Conservation (phyloP, 2,329 filamentous ascomycete genomes). For the Colletotrichum costaricense region DNA sequence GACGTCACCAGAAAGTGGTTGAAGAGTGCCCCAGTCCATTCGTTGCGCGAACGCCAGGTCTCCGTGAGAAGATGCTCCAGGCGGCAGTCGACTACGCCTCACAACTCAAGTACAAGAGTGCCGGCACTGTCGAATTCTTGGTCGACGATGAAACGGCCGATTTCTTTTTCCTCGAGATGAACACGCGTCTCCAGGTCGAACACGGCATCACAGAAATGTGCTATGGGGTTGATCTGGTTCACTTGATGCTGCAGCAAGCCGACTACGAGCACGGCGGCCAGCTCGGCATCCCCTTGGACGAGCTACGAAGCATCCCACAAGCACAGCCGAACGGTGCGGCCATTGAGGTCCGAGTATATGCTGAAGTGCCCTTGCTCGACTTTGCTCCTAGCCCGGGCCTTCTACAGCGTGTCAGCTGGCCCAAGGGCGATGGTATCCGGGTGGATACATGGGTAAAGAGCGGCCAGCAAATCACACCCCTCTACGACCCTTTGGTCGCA, state of each 20-base stretch:
- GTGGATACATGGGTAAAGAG: slow-evolving; percentile 74
- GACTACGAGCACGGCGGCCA: slow-evolving; percentile 41
- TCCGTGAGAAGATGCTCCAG: slow-evolving; percentile 51
- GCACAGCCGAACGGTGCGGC: slow-evolving; percentile 44
- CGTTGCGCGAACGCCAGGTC: slow-evolving; percentile 37
- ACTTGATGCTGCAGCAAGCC: slow-evolving; percentile 39
- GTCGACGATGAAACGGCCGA: slow-evolving; percentile 43
- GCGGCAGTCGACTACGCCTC: slow-evolving; percentile 39
- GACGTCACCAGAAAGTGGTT: slow-evolving; percentile 57
- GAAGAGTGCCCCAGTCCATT: slow-evolving; percentile 50
- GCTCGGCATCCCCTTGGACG: neutral
- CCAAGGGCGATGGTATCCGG: slow-evolving; percentile 57
- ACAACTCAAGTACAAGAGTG: slow-evolving; percentile 47
- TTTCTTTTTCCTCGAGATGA: slow-evolving; percentile 53
- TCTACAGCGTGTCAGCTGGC: slow-evolving; percentile 67
- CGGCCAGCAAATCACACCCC: slow-evolving; percentile 66
- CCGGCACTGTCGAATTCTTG: slow-evolving; percentile 55
- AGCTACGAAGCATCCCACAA: neutral
- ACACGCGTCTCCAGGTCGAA: slow-evolving; percentile 78
- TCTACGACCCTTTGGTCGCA: slow-evolving; percentile 68
- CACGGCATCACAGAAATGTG: slow-evolving; percentile 63
- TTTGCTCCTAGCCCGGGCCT: slow-evolving; percentile 70
- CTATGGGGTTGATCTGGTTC: slow-evolving; percentile 15
- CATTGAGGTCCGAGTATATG: slow-evolving; percentile 54
- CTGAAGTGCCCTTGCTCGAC: slow-evolving; percentile 65